Evolutionary conservation across 2,329 filamentous ascomycete genomes (phyloP).

Genomic region (Fusarium multiceps): DNA sequence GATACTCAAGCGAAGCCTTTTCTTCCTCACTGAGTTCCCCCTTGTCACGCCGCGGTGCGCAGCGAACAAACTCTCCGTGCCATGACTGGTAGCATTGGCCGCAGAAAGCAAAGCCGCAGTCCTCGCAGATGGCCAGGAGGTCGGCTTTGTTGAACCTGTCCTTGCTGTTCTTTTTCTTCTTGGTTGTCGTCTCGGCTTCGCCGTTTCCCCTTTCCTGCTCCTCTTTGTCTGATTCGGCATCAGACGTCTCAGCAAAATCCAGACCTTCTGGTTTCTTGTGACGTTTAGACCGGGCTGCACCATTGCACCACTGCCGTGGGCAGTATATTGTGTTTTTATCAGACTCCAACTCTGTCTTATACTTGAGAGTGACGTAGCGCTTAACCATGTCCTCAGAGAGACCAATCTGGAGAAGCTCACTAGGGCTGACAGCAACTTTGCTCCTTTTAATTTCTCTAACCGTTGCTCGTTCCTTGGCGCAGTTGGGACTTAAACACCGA

Average conservation of each 20-base stretch:
- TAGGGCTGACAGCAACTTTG: slow-evolving; percentile 79
- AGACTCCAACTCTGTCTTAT: slow-evolving; percentile 90
- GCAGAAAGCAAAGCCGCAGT: slow-evolving; percentile 92
- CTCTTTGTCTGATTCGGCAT: slow-evolving; percentile 63
- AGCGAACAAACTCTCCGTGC: slow-evolving; percentile 87
- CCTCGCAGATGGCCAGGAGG: slow-evolving; percentile 84
- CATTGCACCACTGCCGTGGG: slow-evolving; percentile 91
- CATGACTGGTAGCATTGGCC: slow-evolving; percentile 76
- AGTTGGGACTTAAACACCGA: slow-evolving; percentile 82
- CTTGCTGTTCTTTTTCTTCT: slow-evolving; percentile 38
- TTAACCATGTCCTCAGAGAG: slow-evolving; percentile 78
- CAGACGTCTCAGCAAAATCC: slow-evolving; percentile 67
- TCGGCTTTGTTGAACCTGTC: slow-evolving; percentile 63
- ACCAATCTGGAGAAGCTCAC: slow-evolving; percentile 83
- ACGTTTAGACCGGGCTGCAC: slow-evolving; percentile 80
- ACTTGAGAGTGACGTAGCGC: slow-evolving; percentile 89
- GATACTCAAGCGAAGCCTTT: slow-evolving; percentile 85
- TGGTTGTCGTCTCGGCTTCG: slow-evolving; percentile 30
- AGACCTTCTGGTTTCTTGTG: slow-evolving; percentile 77
- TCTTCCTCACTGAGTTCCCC: slow-evolving; percentile 85
- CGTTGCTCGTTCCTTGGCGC: slow-evolving; percentile 71
- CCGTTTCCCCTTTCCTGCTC: slow-evolving; percentile 51
- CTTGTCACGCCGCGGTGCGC: slow-evolving; percentile 72
- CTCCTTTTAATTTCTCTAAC: slow-evolving; percentile 60
- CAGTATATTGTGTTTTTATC: slow-evolving; percentile 95